Conservation (phyloP, 2,329 filamentous ascomycete genomes). For the Pseudogymnoascus sp. region DNA sequence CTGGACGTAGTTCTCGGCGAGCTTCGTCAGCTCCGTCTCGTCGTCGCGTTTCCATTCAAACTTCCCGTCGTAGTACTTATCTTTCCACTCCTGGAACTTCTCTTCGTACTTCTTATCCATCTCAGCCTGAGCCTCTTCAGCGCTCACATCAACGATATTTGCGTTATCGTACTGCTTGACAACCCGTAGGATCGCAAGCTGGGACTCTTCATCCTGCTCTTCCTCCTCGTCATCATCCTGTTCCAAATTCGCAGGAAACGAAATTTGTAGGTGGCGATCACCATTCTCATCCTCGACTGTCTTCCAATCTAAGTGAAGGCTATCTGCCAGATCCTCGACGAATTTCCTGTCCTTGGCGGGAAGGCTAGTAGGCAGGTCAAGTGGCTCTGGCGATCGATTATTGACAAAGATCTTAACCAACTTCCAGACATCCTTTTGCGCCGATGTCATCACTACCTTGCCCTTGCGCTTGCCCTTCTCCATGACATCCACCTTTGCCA, state of each 20-base stretch:
- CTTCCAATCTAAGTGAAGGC: conserved; percentile 57
- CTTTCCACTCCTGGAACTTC: conserved; percentile 89
- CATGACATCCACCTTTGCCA: conserved; percentile 60
- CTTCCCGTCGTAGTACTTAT: conserved; percentile 84
- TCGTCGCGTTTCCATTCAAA: conserved; percentile 82
- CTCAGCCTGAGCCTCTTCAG: conserved; percentile 69
- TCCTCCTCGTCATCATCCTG: conserved; percentile 55
- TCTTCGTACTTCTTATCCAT: conserved; percentile 81
- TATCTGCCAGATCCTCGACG: conserved; percentile 74
- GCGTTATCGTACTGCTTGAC: conserved; percentile 89
- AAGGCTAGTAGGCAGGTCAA: conserved; percentile 69
- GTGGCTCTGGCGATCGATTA: conserved; percentile 52
- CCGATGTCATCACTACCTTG: conserved; percentile 67
- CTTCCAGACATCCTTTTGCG: conserved; percentile 76
- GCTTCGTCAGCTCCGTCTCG: conserved; percentile 68
- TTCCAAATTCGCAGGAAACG: conserved; percentile 42
- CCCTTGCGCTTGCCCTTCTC: conserved; percentile 52
- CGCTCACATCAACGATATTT: conserved; percentile 68
- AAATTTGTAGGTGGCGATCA: conserved; percentile 57
- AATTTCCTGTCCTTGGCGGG: conserved; percentile 85
- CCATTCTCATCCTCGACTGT: conserved; percentile 56
- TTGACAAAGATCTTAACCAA: conserved; percentile 76
- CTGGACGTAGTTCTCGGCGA: conserved; percentile 95
- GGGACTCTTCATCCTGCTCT: conserved; percentile 75
- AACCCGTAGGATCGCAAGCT: conserved; percentile 74